These are phyloP conservation scores for Angophora floribunda DNA, from an alignment of 345 rosid species.

Conservation along the genomic window DNA sequence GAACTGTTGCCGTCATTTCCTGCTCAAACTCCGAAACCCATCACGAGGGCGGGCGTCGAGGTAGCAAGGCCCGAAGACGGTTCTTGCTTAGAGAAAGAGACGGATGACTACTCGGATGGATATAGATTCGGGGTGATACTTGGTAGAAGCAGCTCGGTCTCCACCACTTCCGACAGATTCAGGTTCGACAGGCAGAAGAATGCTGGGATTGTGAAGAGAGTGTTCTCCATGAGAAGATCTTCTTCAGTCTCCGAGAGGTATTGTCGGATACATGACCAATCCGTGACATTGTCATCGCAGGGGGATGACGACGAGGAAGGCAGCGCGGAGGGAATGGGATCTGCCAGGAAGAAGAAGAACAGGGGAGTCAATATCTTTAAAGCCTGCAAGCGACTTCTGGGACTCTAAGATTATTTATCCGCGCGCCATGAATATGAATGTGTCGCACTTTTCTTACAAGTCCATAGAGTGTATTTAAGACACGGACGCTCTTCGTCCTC, in stretches of 20 bases:
- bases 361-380: slow-evolving; percentile 46
- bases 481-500: background rate
- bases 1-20: slow-evolving; percentile 13
- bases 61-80: background rate
- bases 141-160: slow-evolving; percentile 44
- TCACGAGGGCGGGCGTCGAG: background rate
- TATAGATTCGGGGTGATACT: slow-evolving; percentile 14
- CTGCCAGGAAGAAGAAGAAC: slow-evolving; percentile 29
- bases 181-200: background rate
- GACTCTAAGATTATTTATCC: slow-evolving; percentile 17
- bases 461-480: background rate
- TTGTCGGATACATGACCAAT: slow-evolving; percentile 69
- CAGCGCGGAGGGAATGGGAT: slow-evolving; percentile 11
- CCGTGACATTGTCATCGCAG: slow-evolving; percentile 36
- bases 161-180: slow-evolving; percentile 17
- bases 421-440: background rate
- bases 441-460: background rate
- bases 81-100: slow-evolving; percentile 5
- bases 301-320: slow-evolving; percentile 20
- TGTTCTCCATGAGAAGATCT: slow-evolving; percentile 72
- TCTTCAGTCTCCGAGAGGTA: slow-evolving; percentile 77
- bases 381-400: slow-evolving; percentile 74
- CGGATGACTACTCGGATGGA: slow-evolving; percentile 4
- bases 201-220: slow-evolving; percentile 28
- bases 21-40: background rate